Conservation (phyloP, 257 asterid species). For the Ophiorrhiza pumila region DNA sequence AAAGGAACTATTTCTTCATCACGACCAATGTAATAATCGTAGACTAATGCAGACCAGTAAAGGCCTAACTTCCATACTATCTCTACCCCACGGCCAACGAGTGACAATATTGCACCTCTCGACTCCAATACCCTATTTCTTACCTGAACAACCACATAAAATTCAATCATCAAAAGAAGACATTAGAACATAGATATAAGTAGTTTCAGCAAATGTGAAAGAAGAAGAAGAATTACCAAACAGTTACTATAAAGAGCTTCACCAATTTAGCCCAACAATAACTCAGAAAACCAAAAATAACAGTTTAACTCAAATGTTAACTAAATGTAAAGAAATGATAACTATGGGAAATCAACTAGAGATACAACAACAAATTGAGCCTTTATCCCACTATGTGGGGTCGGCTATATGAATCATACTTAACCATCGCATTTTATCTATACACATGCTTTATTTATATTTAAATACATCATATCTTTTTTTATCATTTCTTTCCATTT, state of each 20-base stretch:
- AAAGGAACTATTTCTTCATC: conserved; percentile 98
- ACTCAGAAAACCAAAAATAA: neutral
- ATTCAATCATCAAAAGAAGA: conserved; percentile 7
- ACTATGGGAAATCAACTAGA: neutral
- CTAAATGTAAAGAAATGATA: neutral
- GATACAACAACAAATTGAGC: too few relatives aligned
- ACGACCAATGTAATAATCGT: conserved; percentile 83
- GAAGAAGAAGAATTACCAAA: neutral
- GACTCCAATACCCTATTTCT: conserved; percentile 87
- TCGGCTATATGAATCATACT: too few relatives aligned
- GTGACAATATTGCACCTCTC: conserved; percentile 75
- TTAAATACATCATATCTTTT: too few relatives aligned
- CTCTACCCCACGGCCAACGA: conserved; percentile 86
- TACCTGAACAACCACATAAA: conserved; percentile 44
- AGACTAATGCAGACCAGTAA: conserved; percentile 79
- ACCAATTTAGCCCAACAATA: neutral
- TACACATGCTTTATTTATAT: too few relatives aligned
- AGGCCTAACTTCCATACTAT: conserved; percentile 95
- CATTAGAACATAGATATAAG: conserved; percentile 10
- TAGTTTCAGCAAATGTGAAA: neutral
- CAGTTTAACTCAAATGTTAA: neutral
- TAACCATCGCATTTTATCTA: too few relatives aligned
- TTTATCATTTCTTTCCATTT: too few relatives aligned
- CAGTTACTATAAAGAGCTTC: neutral
- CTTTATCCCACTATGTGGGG: too few relatives aligned